Evolutionary conservation across 208 protist species (phyloP).

Genomic region (Leishmania turanica): DNA sequence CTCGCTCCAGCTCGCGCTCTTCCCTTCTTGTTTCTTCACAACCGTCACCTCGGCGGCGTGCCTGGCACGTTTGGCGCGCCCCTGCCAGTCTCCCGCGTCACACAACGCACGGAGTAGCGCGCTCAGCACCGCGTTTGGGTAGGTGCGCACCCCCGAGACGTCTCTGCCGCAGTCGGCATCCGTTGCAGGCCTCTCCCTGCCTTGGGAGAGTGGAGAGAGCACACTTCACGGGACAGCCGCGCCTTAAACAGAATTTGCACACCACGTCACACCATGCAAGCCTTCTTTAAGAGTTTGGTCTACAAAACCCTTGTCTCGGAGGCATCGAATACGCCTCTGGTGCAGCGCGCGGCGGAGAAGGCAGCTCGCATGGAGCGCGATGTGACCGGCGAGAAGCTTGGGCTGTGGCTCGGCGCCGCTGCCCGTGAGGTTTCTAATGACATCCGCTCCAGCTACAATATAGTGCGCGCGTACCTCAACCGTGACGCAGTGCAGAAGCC

Average conservation of each 20-base stretch:
- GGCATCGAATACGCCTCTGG: slow-evolving; percentile 36
- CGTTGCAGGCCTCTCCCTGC: not conserved
- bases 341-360: slow-evolving; percentile 50
- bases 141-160: not conserved
- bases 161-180: not conserved
- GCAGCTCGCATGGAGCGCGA: slow-evolving; percentile 46
- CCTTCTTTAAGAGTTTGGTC: slow-evolving; percentile 6
- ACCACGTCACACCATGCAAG: slow-evolving; percentile 9
- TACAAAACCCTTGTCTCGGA: slow-evolving; percentile 30
- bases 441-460: slow-evolving; percentile 25
- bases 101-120: not conserved
- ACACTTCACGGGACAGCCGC: not conserved
- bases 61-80: not conserved
- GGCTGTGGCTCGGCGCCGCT: slow-evolving; percentile 56
- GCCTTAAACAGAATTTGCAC: not conserved
- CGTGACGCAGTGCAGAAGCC: not conserved
- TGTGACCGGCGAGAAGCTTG: slow-evolving; percentile 41
- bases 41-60: not conserved
- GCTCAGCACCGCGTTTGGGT: not conserved
- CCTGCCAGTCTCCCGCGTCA: not conserved
- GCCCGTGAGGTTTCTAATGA: slow-evolving; percentile 60
- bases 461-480: slow-evolving; percentile 9
- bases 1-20: not conserved
- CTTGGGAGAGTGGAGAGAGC: not conserved
- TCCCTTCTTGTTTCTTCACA: not conserved